phyloP scores from a whole-genome alignment of 495 filamentous ascomycete genomes.

The Barbatosphaeria neglecta region DNA sequence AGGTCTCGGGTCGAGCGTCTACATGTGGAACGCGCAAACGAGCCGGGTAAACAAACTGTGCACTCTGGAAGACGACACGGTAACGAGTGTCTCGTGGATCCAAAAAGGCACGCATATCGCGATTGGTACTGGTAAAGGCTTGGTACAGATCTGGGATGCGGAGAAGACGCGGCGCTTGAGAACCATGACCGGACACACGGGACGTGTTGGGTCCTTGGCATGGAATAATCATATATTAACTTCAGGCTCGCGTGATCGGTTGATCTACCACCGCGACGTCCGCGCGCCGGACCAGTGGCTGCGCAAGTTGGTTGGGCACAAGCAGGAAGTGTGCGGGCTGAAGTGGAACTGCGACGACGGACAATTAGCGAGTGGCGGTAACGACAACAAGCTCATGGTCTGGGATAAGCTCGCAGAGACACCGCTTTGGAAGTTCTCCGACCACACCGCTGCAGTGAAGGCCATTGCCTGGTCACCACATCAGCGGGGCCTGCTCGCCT shows the following conservation, averaged over 20 bases:
- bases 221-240: conserved; percentile 98
- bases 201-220: conserved; percentile 77
- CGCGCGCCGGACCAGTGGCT: conserved; percentile 85
- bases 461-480: conserved; percentile 99
- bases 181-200: conserved; percentile 93
- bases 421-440: conserved; percentile 81
- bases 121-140: conserved; percentile 84
- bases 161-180: conserved; percentile 70
- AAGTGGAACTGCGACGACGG: conserved; percentile 94
- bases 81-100: conserved; percentile 96
- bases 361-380: conserved; percentile 90
- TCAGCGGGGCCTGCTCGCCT: conserved; percentile 85
- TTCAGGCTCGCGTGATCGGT: conserved; percentile 84
- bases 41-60: conserved; percentile 86
- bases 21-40: conserved; percentile 91
- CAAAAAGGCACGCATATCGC: conserved; percentile 90
- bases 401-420: conserved; percentile 89
- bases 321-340: conserved; percentile 96
- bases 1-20: conserved; percentile 85
- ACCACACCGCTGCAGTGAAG: conserved; percentile 92
- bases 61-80: conserved; percentile 82
- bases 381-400: conserved; percentile 96
- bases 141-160: conserved; percentile 97
- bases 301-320: conserved; percentile 78
- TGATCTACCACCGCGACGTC: conserved; percentile 92